A percentile compares a stretch with the other conserved stretches of the same genome.
phyloP scores from a whole-genome alignment of 805 yeast species.

The Isabelozyma pseudorhagii region DNA sequence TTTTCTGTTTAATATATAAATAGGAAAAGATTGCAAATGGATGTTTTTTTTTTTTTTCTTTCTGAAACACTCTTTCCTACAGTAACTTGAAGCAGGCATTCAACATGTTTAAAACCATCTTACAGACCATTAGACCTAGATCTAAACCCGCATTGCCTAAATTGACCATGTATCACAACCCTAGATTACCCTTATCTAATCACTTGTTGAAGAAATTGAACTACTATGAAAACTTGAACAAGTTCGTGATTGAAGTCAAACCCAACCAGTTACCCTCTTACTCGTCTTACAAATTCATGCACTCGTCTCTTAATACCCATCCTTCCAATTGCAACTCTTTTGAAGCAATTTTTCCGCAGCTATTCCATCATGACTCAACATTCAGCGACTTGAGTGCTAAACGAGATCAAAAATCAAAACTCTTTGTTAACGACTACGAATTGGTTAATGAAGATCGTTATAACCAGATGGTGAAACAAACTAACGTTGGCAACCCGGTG shows the following conservation, averaged over 20 bases:
- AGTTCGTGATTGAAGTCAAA: conserved; percentile 17
- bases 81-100: not conserved
- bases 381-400: not conserved
- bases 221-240: conserved; percentile 3
- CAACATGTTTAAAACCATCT: not conserved
- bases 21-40: not conserved
- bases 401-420: conserved; percentile 2
- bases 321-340: conserved; percentile 12
- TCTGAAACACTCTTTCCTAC: too few species aligned
- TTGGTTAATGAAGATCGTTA: conserved; percentile 8
- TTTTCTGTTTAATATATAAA: not conserved
- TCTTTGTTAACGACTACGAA: conserved; percentile 10
- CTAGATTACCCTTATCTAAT: conserved; percentile 16
- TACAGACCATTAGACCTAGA: not conserved
- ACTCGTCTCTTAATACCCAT: conserved; percentile 25
- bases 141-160: conserved; percentile 8
- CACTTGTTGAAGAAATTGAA: conserved; percentile 17
- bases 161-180: conserved; percentile 27
- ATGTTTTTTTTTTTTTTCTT: not conserved
- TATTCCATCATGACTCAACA: not conserved
- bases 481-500: conserved; percentile 14
- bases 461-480: conserved; percentile 1
- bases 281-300: conserved; percentile 24
- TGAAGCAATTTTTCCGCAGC: conserved; percentile 3
- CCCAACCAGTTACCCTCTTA: conserved; percentile 16